Base-by-base conservation (phyloP, 768 basidiomycete genomes). In the Tulasnella sp. region DNA sequence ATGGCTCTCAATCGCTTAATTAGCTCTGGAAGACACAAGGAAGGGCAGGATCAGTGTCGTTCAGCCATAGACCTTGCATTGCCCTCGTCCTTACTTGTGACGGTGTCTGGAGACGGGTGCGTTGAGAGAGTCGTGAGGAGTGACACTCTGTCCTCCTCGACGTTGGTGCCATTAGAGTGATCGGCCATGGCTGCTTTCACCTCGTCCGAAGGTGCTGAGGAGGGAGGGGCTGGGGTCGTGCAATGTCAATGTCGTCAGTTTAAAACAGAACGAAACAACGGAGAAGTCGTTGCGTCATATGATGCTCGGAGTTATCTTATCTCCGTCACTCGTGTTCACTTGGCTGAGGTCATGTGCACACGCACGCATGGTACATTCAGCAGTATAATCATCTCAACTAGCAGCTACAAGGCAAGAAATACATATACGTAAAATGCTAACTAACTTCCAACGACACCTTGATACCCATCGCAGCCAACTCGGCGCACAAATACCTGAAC, bases 401-500 rank as follows among this genome's bases (percentile, higher is more conserved):
- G 61, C 26, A 67, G 13, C 26, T 67, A 5, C 61, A 26, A 67
- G 26, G 32, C 15, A 29, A 35, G 15, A 11, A 16, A 67, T 67
- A 67, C 61, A 67, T 67, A 29, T 67, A 51, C 23, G n/a, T n/a
- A 51, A 51, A 51, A 23, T 51, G 16, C 29, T 67, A 67, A 67
- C 29, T 67, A 35, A 67, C 71, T 71, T 93, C 91, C 72, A 99
- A 85, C 71, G 94, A 93, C 73, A 99, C 88, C 46, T 92, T 90
- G 81, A 99, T 98, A 70, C 98, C 97, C 97, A 99, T 99, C 23
- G 94, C 92, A n/a, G 96, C 96, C 81, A 99, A 86, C 85, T 99
- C 98, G 2, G 96, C 93, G 83, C 96, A 96, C 15, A 98, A 88
- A 86, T 96, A 94, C 72, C 94, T 88, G 85, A 98, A 97, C 73